These are phyloP conservation scores for Blastocystis sp. DNA, from an alignment of 352 stramenopile species.

Conservation along the genomic window DNA sequence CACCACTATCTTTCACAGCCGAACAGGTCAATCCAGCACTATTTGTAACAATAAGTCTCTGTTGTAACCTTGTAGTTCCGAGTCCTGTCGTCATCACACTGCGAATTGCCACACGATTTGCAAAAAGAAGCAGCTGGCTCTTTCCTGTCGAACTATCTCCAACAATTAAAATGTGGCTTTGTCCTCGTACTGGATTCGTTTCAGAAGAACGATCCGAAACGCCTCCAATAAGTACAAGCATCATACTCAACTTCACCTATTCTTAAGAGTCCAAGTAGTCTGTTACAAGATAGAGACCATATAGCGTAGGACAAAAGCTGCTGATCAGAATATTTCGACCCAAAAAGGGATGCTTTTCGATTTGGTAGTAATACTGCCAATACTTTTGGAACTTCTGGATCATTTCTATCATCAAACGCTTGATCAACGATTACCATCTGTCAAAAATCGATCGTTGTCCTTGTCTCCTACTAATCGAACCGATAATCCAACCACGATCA, in stretches of 20 bases:
- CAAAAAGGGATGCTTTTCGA: constrained; percentile 64
- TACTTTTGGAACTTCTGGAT: constrained; percentile 73
- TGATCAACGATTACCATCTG: not conserved
- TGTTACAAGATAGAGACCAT: constrained; percentile 68
- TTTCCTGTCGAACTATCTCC: constrained; percentile 70
- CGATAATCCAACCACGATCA: not conserved
- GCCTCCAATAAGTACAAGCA: constrained; percentile 74
- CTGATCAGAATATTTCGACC: constrained; percentile 73
- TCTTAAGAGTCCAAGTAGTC: not conserved
- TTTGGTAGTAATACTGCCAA: constrained; percentile 68
- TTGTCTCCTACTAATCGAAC: constrained; percentile 66
- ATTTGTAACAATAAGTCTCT: not conserved
- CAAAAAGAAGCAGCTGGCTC: constrained; percentile 76
- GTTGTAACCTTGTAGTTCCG: constrained; percentile 69
- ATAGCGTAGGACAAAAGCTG: constrained; percentile 75
- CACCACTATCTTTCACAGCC: constrained; percentile 74
- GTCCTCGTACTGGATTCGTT: constrained; percentile 73
- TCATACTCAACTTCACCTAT: constrained; percentile 72
- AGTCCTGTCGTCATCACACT: constrained; percentile 77
- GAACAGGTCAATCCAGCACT: constrained; percentile 74
- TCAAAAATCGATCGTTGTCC: constrained; percentile 49
- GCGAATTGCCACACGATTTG: constrained; percentile 72
- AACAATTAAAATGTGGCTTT: constrained; percentile 75
- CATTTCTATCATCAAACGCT: constrained; percentile 64
- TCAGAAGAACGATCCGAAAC: constrained; percentile 70